A percentile compares a stretch with the other conserved stretches of the same genome.
These are phyloP conservation scores for Ogataea pilisensis DNA, from an alignment of 805 yeast genomes.

Conservation along the genomic window DNA sequence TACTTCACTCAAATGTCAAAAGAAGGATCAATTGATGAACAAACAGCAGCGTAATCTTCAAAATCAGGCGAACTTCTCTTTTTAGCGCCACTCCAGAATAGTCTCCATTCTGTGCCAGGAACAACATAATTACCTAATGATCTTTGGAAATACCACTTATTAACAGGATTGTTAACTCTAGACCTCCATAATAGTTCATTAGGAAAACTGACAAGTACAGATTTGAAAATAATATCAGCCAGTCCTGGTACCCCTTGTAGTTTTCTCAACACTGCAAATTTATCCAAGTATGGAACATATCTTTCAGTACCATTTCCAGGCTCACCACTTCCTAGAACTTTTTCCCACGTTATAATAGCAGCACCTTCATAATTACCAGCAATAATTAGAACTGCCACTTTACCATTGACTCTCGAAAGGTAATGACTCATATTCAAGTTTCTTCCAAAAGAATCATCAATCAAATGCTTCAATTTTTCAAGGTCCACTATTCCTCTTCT, in stretches of 20 bases:
- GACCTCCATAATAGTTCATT: conserved; percentile 88
- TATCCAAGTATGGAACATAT: conserved; percentile 77
- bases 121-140: conserved; percentile 62
- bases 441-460: conserved; percentile 77
- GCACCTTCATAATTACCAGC: conserved; percentile 96
- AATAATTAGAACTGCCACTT: conserved; percentile 71
- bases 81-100: conserved; percentile 39
- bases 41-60: conserved; percentile 47
- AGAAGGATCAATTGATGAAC: conserved; percentile 57
- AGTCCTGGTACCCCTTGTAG: conserved; percentile 91
- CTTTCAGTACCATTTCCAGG: conserved; percentile 6
- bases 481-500: conserved; percentile 45
- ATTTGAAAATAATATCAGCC: conserved; percentile 88
- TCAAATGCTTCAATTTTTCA: conserved; percentile 50
- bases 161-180: conserved; percentile 79
- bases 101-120: conserved; percentile 32
- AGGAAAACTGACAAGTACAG: conserved; percentile 64
- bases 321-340: conserved; percentile 5
- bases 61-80: conserved; percentile 33
- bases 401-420: conserved; percentile 56
- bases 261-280: conserved; percentile 81
- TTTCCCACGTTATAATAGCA: conserved; percentile 87
- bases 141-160: conserved; percentile 96
- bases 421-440: conserved; percentile 64
- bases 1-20: conserved; percentile 15